A percentile compares a stretch with the other conserved stretches of the same genome.
Conservation (phyloP, 2,329 filamentous ascomycete species). For the Ophiostoma angusticollis region DNA sequence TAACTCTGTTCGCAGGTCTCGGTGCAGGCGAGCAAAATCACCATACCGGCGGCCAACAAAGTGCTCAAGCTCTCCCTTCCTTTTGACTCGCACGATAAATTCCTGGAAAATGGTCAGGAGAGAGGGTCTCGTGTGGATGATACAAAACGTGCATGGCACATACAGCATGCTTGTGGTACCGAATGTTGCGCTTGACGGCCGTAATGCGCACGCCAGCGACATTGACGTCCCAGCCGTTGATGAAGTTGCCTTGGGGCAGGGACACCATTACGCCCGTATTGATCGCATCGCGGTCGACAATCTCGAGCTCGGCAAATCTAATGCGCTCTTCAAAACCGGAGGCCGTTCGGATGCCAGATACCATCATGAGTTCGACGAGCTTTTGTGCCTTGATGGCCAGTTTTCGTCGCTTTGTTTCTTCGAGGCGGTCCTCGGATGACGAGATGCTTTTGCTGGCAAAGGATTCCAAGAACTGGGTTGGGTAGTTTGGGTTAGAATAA, state of each 20-base stretch:
- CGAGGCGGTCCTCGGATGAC: slow-evolving; percentile 86
- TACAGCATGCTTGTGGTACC: slow-evolving; percentile 84
- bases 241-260: slow-evolving; percentile 77
- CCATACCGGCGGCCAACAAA: slow-evolving; percentile 80
- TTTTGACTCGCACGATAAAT: slow-evolving; percentile 79
- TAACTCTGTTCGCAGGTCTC: slow-evolving; percentile 66
- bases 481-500: not conserved
- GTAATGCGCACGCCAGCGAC: slow-evolving; percentile 77
- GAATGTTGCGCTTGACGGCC: slow-evolving; percentile 70
- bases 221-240: slow-evolving; percentile 96
- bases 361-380: slow-evolving; percentile 98
- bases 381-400: slow-evolving; percentile 88
- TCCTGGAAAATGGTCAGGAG: slow-evolving; percentile 42
- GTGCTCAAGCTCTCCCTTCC: slow-evolving; percentile 58
- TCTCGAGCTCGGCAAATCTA: slow-evolving; percentile 90
- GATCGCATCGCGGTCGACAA: slow-evolving; percentile 85
- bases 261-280: slow-evolving; percentile 80
- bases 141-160: too few species aligned
- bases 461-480: slow-evolving; percentile 72
- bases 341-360: slow-evolving; percentile 87
- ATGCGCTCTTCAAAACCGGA: slow-evolving; percentile 97
- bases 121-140: too few species aligned
- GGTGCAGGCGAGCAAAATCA: slow-evolving; percentile 72
- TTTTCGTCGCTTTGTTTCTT: slow-evolving; percentile 91
- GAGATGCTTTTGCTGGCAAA: slow-evolving; percentile 97